Evolutionary conservation across 2,329 filamentous ascomycete genomes (phyloP), one percentile per base, ranked within the genome.

Genomic region (Talaromyces pinophilus): DNA sequence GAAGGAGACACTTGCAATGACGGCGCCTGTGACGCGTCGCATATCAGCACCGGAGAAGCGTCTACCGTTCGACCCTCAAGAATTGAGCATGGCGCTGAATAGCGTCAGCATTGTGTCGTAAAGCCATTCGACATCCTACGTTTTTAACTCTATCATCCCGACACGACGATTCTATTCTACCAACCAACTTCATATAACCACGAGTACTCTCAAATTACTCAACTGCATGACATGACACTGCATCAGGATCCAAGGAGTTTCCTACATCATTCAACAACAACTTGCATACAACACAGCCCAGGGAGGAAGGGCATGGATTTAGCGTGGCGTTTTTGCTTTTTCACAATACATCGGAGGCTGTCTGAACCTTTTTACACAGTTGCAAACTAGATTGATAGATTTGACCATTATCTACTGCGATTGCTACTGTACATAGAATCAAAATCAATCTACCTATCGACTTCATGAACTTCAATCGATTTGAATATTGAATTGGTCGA

Each of bases 41-140:
- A 69, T 73, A 46, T 72, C 75, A 11, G 69, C 70, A 54, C 72
- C 65, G 5, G 72, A 71, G 8, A 73, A 70, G 52, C 69, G 70
- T 8, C 69, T 74, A 59, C 75, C 76, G 3, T 78, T 79, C 60
- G 67, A 73, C 17, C 75, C 77, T 8, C 74, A 79, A 6, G 75
- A 79, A 68, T 70, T 79, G 69, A 69, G 72, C 33, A 74, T 75
- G 64, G 77, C 77, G 67, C 73, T 79, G 74, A 74, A 72, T 70
- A 75, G 76, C 62, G 73, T 79, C 61, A 74, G 75, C 67, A 71
- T 78, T 64, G 76, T 72, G 70, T 70, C 67, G 42, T 73, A 67
- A 68, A 38, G 22, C 10, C 38, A 4, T 30, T 13, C 22, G 17
- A 15, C 55, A 22, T 17, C 6, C 8, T 44, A 8, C 50, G 22